These are phyloP conservation scores for Basidiobolus heterosporus DNA, from an alignment of 371 early-diverging fungal genomes.

Conservation along the genomic window DNA sequence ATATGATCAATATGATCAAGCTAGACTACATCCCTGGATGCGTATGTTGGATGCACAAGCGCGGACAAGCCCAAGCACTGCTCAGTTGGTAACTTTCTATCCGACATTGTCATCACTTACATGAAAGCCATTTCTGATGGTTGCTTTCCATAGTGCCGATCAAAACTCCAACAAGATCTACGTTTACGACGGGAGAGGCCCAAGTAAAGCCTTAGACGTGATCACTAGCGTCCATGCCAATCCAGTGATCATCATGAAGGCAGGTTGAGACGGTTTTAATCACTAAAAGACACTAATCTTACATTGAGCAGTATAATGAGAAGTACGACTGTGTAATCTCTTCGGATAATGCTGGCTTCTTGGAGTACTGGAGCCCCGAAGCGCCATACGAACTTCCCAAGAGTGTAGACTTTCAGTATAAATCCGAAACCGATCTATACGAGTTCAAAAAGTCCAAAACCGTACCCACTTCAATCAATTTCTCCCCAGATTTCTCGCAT, in stretches of 20 bases:
- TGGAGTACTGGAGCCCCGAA: slow-evolving; percentile 83
- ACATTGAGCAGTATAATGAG: slow-evolving; percentile 38
- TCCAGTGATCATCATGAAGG: slow-evolving; percentile 62
- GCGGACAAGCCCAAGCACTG: slow-evolving; percentile 62
- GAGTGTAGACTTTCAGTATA: slow-evolving; percentile 53
- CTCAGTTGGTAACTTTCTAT: slow-evolving; percentile 45
- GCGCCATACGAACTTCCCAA: slow-evolving; percentile 43
- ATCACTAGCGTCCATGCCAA: slow-evolving; percentile 47
- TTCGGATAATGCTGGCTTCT: slow-evolving; percentile 67
- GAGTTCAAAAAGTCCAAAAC: slow-evolving; percentile 76
- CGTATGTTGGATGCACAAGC: slow-evolving; percentile 74
- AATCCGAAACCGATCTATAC: slow-evolving; percentile 86
- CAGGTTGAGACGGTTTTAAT: slow-evolving; percentile 4
- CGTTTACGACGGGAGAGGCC: slow-evolving; percentile 69
- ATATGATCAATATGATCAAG: slow-evolving; percentile 90
- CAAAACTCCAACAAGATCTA: slow-evolving; percentile 44
- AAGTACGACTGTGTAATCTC: slow-evolving; percentile 61
- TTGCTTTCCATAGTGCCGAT: slow-evolving; percentile 42
- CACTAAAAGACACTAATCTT: neutral
- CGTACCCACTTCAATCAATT: slow-evolving; percentile 59
- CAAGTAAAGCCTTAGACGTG: slow-evolving; percentile 36
- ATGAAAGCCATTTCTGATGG: neutral
- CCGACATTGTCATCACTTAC: neutral
- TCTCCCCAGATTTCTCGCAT: slow-evolving; percentile 60
- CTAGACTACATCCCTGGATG: slow-evolving; percentile 54